phyloP scores from a whole-genome alignment of 352 stramenopile genomes.

The Phytophthora uliginosa region DNA sequence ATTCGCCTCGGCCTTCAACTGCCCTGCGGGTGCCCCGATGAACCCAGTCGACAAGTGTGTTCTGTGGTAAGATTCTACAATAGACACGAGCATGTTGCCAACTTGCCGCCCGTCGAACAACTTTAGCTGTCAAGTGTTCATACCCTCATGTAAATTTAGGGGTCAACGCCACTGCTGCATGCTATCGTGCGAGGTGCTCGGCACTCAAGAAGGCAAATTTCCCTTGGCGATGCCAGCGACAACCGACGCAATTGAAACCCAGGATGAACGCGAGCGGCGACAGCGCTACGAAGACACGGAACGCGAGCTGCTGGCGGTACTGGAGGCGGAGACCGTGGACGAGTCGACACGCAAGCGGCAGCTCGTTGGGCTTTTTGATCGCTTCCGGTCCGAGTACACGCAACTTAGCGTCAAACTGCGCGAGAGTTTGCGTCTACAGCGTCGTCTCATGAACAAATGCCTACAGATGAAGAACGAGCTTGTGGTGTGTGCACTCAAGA shows the following conservation, averaged over 20 bases:
- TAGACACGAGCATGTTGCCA: neutral
- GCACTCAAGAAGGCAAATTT: neutral
- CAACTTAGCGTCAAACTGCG: slow-evolving; percentile 64
- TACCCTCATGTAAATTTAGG: slow-evolving; percentile 22
- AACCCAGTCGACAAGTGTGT: slow-evolving; percentile 65
- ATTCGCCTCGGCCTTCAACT: slow-evolving; percentile 67
- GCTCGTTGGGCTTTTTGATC: slow-evolving; percentile 73
- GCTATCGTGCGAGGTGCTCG: neutral
- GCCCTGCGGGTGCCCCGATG: slow-evolving; percentile 47
- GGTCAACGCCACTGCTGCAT: neutral
- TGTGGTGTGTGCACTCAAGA: slow-evolving; percentile 59
- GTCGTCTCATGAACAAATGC: slow-evolving; percentile 74
- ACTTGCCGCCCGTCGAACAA: neutral
- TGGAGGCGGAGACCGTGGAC: slow-evolving; percentile 58
- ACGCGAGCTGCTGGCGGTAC: slow-evolving; percentile 54
- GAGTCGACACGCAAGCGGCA: slow-evolving; percentile 66
- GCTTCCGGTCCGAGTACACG: slow-evolving; percentile 74
- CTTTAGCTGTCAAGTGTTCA: slow-evolving; percentile 9
- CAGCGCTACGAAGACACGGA: slow-evolving; percentile 57
- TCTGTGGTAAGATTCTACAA: slow-evolving; percentile 45
- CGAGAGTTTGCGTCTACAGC: slow-evolving; percentile 62
- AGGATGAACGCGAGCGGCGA: slow-evolving; percentile 41
- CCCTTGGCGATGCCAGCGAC: slow-evolving; percentile 3
- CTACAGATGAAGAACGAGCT: slow-evolving; percentile 80
- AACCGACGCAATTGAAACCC: slow-evolving; percentile 14